phyloP scores from a whole-genome alignment of 2,329 filamentous ascomycete species.

The Penicillium sp. region DNA sequence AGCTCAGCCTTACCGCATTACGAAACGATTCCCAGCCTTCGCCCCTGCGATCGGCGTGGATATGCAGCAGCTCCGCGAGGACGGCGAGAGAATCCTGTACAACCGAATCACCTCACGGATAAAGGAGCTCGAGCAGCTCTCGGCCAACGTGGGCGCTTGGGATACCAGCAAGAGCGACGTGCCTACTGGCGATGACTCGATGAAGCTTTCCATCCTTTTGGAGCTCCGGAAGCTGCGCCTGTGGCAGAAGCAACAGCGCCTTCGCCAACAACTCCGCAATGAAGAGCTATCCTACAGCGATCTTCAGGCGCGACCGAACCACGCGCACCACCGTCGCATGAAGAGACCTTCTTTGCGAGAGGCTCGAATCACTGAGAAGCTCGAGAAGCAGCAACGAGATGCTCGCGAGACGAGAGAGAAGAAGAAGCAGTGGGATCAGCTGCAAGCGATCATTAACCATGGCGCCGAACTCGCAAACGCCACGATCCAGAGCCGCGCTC shows the following conservation, averaged over 20 bases:
- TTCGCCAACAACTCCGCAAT: constrained; percentile 80
- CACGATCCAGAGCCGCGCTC: constrained; percentile 63
- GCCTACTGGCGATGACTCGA: constrained; percentile 66
- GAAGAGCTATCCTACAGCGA: constrained; percentile 88
- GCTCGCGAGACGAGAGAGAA: constrained; percentile 93
- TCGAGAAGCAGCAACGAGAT: constrained; percentile 97
- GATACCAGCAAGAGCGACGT: constrained; percentile 68
- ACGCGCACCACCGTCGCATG: constrained; percentile 81
- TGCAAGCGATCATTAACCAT: constrained; percentile 80
- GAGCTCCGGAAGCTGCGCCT: constrained; percentile 69
- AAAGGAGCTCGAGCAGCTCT: constrained; percentile 73
- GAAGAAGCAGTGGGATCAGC: constrained; percentile 92
- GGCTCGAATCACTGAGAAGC: constrained; percentile 94
- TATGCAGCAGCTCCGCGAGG: constrained; percentile 75
- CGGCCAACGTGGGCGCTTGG: constrained; percentile 83
- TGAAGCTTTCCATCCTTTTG: constrained; percentile 91
- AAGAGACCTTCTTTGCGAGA: constrained; percentile 97
- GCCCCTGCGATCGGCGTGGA: constrained; percentile 79
- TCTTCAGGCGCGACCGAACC: constrained; percentile 54
- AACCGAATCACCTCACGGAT: constrained; percentile 85
- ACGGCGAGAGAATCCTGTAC: constrained; percentile 82
- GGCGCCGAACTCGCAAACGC: constrained; percentile 69
- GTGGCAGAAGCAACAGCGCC: constrained; percentile 79
- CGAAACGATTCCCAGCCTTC: constrained; percentile 77
- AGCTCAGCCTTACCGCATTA: constrained; percentile 70